A percentile compares a stretch with the other conserved stretches of the same genome.
phyloP scores from a whole-genome alignment of 306 rosid species.

The Geum urbanum region DNA sequence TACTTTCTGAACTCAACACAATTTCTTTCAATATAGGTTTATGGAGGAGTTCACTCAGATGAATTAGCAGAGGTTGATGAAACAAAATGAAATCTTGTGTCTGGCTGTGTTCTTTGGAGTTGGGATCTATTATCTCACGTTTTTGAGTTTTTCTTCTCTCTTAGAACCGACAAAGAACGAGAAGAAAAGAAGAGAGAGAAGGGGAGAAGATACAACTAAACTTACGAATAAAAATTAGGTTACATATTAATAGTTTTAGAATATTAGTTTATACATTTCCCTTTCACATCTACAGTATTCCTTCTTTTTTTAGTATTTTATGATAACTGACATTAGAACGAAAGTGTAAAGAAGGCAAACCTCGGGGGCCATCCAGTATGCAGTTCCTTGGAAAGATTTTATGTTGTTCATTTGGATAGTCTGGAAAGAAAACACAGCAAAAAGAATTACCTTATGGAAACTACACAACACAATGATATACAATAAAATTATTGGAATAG shows the following conservation, averaged over 20 bases:
- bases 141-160: not conserved
- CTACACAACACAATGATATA: conserved; percentile 5
- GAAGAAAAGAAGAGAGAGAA: not conserved
- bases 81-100: not conserved
- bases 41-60: not conserved
- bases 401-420: conserved; percentile 76
- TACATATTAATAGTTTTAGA: not conserved
- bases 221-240: not conserved
- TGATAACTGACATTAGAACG: conserved; percentile 1
- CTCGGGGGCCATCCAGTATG: conserved; percentile 99
- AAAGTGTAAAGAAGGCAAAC: conserved; percentile 44
- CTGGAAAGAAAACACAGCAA: conserved; percentile 37
- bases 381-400: conserved; percentile 76
- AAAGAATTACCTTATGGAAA: conserved; percentile 17
- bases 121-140: not conserved
- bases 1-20: not conserved
- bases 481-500: conserved; percentile 14
- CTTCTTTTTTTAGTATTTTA: not conserved
- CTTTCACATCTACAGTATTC: not conserved
- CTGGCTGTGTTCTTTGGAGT: not conserved
- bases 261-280: not conserved
- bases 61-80: not conserved
- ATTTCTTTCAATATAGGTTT: not conserved
- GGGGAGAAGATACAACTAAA: not conserved
- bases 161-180: not conserved